Conservation (phyloP, 306 rosid genomes). For the Inga leiocalycina region DNA sequence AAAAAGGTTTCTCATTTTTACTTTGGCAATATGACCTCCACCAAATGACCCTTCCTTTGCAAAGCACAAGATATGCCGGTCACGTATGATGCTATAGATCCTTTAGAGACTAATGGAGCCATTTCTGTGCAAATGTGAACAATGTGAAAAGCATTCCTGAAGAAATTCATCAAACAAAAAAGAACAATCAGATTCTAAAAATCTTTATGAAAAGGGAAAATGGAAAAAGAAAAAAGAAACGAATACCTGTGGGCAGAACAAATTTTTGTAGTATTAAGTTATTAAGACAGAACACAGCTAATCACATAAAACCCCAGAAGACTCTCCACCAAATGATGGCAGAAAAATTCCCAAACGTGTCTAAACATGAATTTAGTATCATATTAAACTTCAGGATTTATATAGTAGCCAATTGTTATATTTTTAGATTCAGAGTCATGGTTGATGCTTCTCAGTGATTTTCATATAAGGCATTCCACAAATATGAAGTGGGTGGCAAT, state of each 20-base stretch:
- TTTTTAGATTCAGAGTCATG: conserved; percentile 8
- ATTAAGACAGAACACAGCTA: background rate
- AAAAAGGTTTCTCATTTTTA: conserved; percentile 42
- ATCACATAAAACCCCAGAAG: background rate
- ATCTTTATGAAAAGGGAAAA: background rate
- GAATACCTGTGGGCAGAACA: background rate
- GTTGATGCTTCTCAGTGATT: conserved; percentile 8
- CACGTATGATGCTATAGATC: conserved; percentile 81
- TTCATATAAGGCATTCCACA: background rate
- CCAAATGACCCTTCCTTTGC: conserved; percentile 86
- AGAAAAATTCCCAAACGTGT: background rate
- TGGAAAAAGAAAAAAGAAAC: background rate
- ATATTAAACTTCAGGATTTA: background rate
- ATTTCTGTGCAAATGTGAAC: conserved; percentile 92
- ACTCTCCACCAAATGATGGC: background rate
- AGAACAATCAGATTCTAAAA: conserved; percentile 37
- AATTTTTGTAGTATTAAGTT: background rate
- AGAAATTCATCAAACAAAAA: conserved; percentile 35
- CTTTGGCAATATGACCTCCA: conserved; percentile 94
- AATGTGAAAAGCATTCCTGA: conserved; percentile 77
- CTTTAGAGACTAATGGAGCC: conserved; percentile 72
- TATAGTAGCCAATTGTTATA: conserved; percentile 7
- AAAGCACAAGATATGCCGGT: conserved; percentile 85
- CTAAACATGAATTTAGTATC: conserved; percentile 2
- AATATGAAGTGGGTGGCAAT: background rate